phyloP scores from a whole-genome alignment of 305 asterid genomes.

The Ilex paraguariensis region DNA sequence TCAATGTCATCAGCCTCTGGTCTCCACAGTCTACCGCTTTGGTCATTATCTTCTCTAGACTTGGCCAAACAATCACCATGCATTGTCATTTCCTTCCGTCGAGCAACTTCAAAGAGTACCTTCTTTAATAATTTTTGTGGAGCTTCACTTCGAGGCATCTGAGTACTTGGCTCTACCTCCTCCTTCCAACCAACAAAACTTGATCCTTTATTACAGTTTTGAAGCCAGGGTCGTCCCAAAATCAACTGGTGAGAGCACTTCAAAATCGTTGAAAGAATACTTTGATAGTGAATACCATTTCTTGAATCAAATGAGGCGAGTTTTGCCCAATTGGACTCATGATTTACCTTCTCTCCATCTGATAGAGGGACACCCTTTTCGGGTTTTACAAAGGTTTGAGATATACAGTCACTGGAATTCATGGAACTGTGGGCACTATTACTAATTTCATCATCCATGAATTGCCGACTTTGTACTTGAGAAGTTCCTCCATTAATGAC shows the following conservation, averaged over 20 bases:
- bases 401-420: conserved; percentile 67
- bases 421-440: conserved; percentile 49
- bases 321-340: conserved; percentile 32
- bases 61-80: conserved; percentile 33
- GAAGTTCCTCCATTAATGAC: conserved; percentile 52
- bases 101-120: conserved; percentile 60
- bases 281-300: conserved; percentile 61
- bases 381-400: conserved; percentile 46
- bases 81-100: conserved; percentile 18
- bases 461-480: conserved; percentile 51
- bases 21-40: conserved; percentile 24
- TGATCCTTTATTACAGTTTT: conserved; percentile 45
- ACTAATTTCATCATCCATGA: conserved; percentile 66
- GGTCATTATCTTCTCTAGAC: conserved; percentile 28
- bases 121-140: conserved; percentile 68
- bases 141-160: conserved; percentile 17
- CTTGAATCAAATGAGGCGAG: conserved; percentile 20
- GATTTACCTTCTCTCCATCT: conserved; percentile 26
- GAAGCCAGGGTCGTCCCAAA: conserved; percentile 68
- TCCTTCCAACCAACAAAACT: conserved; percentile 68
- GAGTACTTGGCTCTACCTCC: conserved; percentile 14
- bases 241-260: conserved; percentile 73
- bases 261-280: conserved; percentile 66
- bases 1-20: conserved; percentile 51
- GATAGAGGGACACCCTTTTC: conserved; percentile 24